Evolutionary conservation across 2,329 filamentous ascomycete species (phyloP).

Genomic region (Didymella lethalis): DNA sequence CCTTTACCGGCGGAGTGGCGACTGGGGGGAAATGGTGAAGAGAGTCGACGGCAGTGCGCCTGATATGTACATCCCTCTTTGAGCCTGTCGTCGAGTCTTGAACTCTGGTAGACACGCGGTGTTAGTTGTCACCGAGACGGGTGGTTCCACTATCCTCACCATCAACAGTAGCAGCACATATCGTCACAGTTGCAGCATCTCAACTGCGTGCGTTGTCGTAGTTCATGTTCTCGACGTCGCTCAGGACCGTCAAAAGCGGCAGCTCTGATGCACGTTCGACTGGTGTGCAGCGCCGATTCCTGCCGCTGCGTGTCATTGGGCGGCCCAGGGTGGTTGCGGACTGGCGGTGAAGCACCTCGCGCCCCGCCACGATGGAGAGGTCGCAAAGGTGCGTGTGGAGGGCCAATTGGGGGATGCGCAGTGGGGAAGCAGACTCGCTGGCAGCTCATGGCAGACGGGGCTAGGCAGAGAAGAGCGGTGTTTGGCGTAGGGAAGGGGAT

Average conservation of each 20-base stretch:
- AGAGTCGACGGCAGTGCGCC: slow-evolving; percentile 5
- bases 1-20: slow-evolving; percentile 12
- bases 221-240: slow-evolving; percentile 23
- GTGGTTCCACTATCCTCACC: neutral
- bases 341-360: slow-evolving; percentile 39
- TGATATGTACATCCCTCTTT: slow-evolving; percentile 14
- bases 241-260: slow-evolving; percentile 23
- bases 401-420: slow-evolving; percentile 18
- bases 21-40: slow-evolving; percentile 13
- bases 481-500: slow-evolving; percentile 18
- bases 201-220: slow-evolving; percentile 37
- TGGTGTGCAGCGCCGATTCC: slow-evolving; percentile 25
- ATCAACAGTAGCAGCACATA: slow-evolving; percentile 2
- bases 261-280: slow-evolving; percentile 31
- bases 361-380: slow-evolving; percentile 18
- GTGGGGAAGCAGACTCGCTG: slow-evolving; percentile 17
- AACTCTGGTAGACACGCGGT: slow-evolving; percentile 9
- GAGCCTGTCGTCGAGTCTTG: slow-evolving; percentile 18
- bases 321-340: slow-evolving; percentile 27
- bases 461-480: slow-evolving; percentile 32
- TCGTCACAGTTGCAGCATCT: slow-evolving; percentile 24
- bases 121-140: slow-evolving; percentile 5
- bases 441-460: slow-evolving; percentile 27
- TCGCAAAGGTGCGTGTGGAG: slow-evolving; percentile 15
- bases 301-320: slow-evolving; percentile 34